phyloP scores from a whole-genome alignment of 2,329 filamentous ascomycete genomes.

The Xylaria sp. region DNA sequence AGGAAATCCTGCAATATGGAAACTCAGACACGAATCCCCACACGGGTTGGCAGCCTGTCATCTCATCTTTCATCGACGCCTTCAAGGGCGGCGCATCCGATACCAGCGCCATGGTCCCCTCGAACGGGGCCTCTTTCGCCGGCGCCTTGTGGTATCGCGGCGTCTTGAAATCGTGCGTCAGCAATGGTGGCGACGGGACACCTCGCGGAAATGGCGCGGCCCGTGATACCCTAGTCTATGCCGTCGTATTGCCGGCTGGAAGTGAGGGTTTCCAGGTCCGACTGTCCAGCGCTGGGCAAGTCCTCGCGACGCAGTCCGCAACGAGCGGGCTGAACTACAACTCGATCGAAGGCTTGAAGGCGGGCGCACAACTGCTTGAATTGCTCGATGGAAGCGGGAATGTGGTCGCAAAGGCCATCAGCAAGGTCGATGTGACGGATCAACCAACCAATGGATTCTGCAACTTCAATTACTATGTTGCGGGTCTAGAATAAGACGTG shows the following conservation, averaged over 20 bases:
- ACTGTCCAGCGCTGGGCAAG: constrained; percentile 35
- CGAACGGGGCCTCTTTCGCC: constrained; percentile 28
- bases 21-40: constrained; percentile 39
- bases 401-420: constrained; percentile 31
- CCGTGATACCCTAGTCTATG: constrained; percentile 39
- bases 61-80: constrained; percentile 44
- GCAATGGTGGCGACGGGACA: constrained; percentile 29
- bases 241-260: constrained; percentile 34
- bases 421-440: constrained; percentile 35
- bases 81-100: constrained; percentile 38
- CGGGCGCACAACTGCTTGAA: constrained; percentile 40
- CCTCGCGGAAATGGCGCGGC: constrained; percentile 36
- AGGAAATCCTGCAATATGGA: constrained; percentile 40
- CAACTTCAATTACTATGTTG: constrained; percentile 42
- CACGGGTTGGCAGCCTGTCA: constrained; percentile 43
- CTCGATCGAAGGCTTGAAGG: constrained; percentile 32
- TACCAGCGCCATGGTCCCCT: constrained; percentile 33
- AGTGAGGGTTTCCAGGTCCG: constrained; percentile 28
- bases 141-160: constrained; percentile 44
- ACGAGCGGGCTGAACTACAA: constrained; percentile 37
- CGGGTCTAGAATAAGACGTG: constrained; percentile 29
- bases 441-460: constrained; percentile 36
- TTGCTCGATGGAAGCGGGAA: constrained; percentile 32
- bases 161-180: constrained; percentile 24
- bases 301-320: constrained; percentile 31